These are phyloP conservation scores for Pyrus bretschneideri DNA, from an alignment of 306 rosid genomes.

Conservation along the genomic window DNA sequence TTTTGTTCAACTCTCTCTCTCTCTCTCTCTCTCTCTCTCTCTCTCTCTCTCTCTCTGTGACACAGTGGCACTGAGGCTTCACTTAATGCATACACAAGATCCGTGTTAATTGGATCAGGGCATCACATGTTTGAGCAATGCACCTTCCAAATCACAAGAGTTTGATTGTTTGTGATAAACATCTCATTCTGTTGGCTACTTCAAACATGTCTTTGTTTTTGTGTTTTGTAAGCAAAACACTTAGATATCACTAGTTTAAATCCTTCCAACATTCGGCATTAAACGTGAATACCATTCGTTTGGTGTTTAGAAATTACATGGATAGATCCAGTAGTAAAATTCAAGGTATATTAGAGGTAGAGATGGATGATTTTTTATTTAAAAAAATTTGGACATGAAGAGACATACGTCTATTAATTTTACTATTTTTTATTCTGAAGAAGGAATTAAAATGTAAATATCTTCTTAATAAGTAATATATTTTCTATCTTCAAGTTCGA, in stretches of 20 bases:
- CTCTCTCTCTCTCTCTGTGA: background rate
- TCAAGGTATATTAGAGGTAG: too few species aligned
- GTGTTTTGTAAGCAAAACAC: background rate
- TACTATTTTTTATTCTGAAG: too few species aligned
- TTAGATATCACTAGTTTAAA: background rate
- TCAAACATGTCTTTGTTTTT: background rate
- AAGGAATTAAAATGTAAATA: too few species aligned
- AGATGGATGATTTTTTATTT: too few species aligned
- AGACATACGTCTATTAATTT: background rate
- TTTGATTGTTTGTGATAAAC: background rate
- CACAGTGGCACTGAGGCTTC: too few species aligned
- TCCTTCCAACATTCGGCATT: background rate
- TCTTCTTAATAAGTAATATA: too few species aligned
- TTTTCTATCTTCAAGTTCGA: background rate
- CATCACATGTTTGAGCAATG: constrained; percentile 17
- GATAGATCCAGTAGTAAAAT: too few species aligned
- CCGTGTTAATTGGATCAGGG: background rate
- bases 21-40: background rate
- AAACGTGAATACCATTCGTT: background rate
- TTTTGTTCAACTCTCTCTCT: background rate
- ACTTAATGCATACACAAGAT: constrained; percentile 7
- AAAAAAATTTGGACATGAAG: background rate
- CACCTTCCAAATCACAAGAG: constrained; percentile 18
- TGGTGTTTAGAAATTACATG: too few species aligned
- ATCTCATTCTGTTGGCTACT: background rate